Percentiles rank a stretch among this genome's conserved stretches.
Evolutionary conservation across 2,329 filamentous ascomycete species (phyloP).

Genomic region (Hymenoscyphus occultus): DNA sequence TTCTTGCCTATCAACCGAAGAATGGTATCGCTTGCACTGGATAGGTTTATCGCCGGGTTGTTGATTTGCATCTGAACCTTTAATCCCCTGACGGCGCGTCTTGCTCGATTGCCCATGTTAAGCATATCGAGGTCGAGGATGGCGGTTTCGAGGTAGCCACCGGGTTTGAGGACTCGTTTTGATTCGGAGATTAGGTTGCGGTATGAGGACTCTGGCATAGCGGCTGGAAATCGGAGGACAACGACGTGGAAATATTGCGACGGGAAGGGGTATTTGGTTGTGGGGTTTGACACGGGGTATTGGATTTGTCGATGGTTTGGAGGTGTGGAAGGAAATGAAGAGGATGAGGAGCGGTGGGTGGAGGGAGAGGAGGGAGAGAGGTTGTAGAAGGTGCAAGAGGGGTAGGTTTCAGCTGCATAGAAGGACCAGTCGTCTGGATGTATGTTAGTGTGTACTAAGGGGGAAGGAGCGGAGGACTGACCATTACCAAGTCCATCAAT

Average conservation of each 20-base stretch:
- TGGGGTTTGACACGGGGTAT: constrained; percentile 47
- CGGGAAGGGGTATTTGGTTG: constrained; percentile 70
- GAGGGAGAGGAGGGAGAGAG: constrained; percentile 53
- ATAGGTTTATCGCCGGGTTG: constrained; percentile 59
- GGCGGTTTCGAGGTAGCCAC: constrained; percentile 75
- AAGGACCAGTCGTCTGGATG: constrained; percentile 73
- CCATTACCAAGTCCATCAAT: constrained; percentile 79
- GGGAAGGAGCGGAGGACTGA: constrained; percentile 25
- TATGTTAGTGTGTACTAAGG: constrained; percentile 16
- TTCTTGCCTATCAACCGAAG: constrained; percentile 64
- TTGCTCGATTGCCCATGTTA: constrained; percentile 73
- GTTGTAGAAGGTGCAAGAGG: constrained; percentile 72
- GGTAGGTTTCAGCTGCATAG: constrained; percentile 78
- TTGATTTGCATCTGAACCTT: constrained; percentile 67
- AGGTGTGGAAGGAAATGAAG: constrained; percentile 54
- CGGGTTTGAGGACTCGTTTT: constrained; percentile 73
- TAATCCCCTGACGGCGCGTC: constrained; percentile 64
- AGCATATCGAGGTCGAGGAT: constrained; percentile 77
- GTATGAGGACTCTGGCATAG: constrained; percentile 65
- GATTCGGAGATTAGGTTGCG: constrained; percentile 71
- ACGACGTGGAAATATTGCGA: constrained; percentile 72
- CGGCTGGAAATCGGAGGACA: constrained; percentile 73
- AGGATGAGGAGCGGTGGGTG: constrained; percentile 40
- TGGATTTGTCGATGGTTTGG: constrained; percentile 75
- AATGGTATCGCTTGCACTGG: constrained; percentile 57